Base-by-base conservation (phyloP, 306 rosid genomes). In the Rosa rugosa region DNA sequence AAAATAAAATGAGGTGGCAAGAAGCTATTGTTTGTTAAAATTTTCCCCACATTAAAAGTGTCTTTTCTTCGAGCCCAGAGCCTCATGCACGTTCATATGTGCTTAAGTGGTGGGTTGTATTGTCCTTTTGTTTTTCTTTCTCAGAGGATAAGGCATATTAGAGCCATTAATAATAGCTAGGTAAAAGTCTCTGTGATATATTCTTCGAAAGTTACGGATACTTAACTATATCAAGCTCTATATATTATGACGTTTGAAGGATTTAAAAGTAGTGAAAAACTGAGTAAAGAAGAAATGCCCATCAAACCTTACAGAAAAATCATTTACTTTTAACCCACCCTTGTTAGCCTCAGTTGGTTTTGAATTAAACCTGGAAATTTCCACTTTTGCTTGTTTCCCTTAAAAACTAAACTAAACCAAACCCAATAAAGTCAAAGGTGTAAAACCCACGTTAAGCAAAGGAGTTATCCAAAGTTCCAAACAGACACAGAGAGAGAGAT, bases 61-160 rank as follows among this genome's bases (percentile, higher is more conserved):
- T 45, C 22, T 82, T 77, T 77, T 80, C 86, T 90, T 89, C 86
- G 92, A 88, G 90, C 91, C 92, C 69, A 78, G 92, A 81, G 92
- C 92, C 91, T 86, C 77, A 77, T 88, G 76, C 87, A 81, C 81
- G 82, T 92, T 86, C 89, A 27, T 57, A 42, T 45, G 44, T 75
- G 79, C 71, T 23, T 4, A 12, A 16, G 45, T 77, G 82, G 86
- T 86, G 89, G 89, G 86, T 78, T 83, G 77, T 62, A 62, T 69
- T 49, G 64, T 13, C 41, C 66, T 64, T 82, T 82, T 34, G 6
- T 45, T 41, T 77, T 62, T 47, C 18, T 5, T 75, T 66, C 41
- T 22, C 14, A 16, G 60, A 50, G 64, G 64, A 72, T 65, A 72
- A 72, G 69, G 20, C 76, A 50, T 23, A n/a, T 50, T 47, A 57